Conservation (phyloP, 306 rosid genomes). For the Trichosanthes cucumerina region DNA sequence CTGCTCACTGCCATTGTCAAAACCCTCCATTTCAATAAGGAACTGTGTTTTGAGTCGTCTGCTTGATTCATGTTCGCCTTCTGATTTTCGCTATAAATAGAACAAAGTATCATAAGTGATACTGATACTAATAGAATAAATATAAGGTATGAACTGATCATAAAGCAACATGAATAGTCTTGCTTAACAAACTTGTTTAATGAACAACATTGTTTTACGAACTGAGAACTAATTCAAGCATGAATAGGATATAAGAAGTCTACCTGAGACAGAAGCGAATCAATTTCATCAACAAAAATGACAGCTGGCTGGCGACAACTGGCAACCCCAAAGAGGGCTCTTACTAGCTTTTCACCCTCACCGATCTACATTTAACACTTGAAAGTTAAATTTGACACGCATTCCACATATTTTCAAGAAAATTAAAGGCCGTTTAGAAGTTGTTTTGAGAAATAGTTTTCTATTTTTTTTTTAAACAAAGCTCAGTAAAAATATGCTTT, state of each 20-base stretch:
- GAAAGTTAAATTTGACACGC: background rate
- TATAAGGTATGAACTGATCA: background rate
- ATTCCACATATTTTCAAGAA: background rate
- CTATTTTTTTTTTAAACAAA: background rate
- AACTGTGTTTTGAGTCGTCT: slow-evolving; percentile 93
- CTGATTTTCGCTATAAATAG: slow-evolving; percentile 75
- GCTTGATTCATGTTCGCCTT: slow-evolving; percentile 97
- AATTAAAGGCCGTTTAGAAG: background rate
- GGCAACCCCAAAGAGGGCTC: slow-evolving; percentile 95
- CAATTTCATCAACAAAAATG: slow-evolving; percentile 95
- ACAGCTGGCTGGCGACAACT: slow-evolving; percentile 98
- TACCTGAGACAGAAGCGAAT: slow-evolving; percentile 98
- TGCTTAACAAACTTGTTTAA: background rate
- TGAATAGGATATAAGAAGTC: slow-evolving; percentile 14
- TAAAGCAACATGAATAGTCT: slow-evolving; percentile 8
- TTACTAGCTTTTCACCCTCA: slow-evolving; percentile 94
- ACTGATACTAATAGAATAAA: background rate
- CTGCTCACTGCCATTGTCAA: slow-evolving; percentile 73
- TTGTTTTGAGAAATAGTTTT: background rate
- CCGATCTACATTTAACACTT: slow-evolving; percentile 56
- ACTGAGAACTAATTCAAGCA: background rate
- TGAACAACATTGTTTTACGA: background rate
- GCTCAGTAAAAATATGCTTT: background rate
- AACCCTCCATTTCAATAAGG: slow-evolving; percentile 99
- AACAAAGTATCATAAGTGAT: slow-evolving; percentile 7